Conservation (phyloP, 2,329 filamentous ascomycete species). For the Stachybotrys echinatus region DNA sequence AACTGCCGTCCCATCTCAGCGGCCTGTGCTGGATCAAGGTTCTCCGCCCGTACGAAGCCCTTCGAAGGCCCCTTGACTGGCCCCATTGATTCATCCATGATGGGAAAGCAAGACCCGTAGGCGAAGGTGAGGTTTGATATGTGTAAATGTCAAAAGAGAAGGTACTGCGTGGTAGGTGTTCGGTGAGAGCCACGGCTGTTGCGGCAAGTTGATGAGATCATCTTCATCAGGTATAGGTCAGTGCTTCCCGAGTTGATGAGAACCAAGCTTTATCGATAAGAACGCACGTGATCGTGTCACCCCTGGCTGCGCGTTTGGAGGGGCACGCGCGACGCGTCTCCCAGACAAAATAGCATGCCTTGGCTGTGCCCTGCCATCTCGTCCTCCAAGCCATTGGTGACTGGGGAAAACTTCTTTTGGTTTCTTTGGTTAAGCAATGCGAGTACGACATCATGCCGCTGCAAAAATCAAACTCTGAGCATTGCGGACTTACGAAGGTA, state of each 20-base stretch:
- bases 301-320: neutral
- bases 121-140: too few relatives aligned
- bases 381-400: neutral
- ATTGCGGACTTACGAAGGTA: constrained; percentile 26
- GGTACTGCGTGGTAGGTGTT: too few relatives aligned
- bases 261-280: constrained; percentile 23
- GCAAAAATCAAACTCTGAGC: constrained; percentile 36
- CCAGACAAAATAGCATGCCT: neutral
- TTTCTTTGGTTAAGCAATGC: neutral
- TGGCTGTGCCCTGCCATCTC: neutral
- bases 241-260: too few relatives aligned
- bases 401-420: neutral
- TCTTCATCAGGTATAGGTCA: too few relatives aligned
- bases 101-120: too few relatives aligned
- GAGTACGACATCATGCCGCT: constrained; percentile 26
- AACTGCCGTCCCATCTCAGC: neutral
- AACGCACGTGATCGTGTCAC: constrained; percentile 15
- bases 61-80: too few relatives aligned
- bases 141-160: too few relatives aligned
- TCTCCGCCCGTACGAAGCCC: too few relatives aligned
- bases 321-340: constrained; percentile 9
- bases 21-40: constrained; percentile 2
- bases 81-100: neutral
- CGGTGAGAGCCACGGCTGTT: too few relatives aligned
- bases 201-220: too few relatives aligned